Evolutionary conservation across 2,329 filamentous ascomycete species (phyloP), one percentile per base, ranked within the genome.

Genomic region (Magnaporthiopsis incrustans): DNA sequence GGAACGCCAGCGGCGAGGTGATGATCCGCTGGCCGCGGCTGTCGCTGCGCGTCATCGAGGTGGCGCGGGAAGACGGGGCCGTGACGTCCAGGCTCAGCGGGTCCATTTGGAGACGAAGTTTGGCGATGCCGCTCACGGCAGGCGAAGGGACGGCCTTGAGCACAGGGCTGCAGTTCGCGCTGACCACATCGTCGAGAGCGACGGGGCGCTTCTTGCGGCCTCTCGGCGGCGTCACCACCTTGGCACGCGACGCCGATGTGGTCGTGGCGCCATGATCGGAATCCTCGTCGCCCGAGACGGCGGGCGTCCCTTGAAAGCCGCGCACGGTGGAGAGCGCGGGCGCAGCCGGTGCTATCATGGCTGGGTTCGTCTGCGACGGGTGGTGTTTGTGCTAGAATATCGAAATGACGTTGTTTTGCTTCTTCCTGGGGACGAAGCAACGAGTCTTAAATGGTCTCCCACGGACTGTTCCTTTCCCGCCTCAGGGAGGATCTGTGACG

Each of bases 81-180:
- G 74, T 71, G 56, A 73, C 75, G 67, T 86, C 84, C 18, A 96
- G 79, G 71, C 84, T 90, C 63, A 97, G 79, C 2, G 88, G 86
- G 66, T 97, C 92, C 65, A 97, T 82, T 72, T 95, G 89, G 73
- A 89, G 81, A 73, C 92, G 92, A 71, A 97, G 79, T 70, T 89
- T 90, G 71, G 91, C 90, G 70, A 97, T 92, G 60, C 92, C 92
- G 66, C 89, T 88, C 35, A 87, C 71, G 61, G 78, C 81, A 14
- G 84, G 83, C 25, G 84, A 85, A 22, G 78, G 74, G 32, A 75
- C 71, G 60, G 84, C 82, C 60, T 72, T 73, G 67, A 89, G 73
- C 63, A 80, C 73, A 10, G 86, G 86, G 73, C 85, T 88, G 75
- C 85, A 87, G 74, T 90, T 79, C 64, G 82, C 82, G 73, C 84